phyloP scores from a whole-genome alignment of 2,329 filamentous ascomycete species.

The Cryoendolithus antarcticus region DNA sequence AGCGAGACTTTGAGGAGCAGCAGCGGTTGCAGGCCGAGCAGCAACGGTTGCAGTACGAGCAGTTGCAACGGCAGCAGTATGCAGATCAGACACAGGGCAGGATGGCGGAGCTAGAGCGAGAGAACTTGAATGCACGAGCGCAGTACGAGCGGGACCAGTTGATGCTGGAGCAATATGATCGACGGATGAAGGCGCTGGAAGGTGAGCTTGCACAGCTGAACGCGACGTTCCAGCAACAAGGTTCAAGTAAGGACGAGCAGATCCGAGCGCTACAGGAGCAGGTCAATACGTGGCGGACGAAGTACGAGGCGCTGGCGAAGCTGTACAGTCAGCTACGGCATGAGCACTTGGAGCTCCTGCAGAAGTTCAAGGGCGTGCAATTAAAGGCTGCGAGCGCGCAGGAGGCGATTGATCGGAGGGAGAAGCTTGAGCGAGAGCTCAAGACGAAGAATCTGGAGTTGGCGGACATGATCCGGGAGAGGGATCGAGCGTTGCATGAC shows the following conservation, averaged over 20 bases:
- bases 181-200: slow-evolving; percentile 85
- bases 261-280: slow-evolving; percentile 88
- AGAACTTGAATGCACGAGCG: slow-evolving; percentile 85
- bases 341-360: slow-evolving; percentile 85
- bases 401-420: slow-evolving; percentile 86
- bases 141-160: slow-evolving; percentile 97
- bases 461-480: slow-evolving; percentile 95
- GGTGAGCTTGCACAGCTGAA: slow-evolving; percentile 73
- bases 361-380: slow-evolving; percentile 93
- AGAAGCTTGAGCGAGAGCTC: slow-evolving; percentile 92
- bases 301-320: slow-evolving; percentile 94
- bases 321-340: slow-evolving; percentile 91
- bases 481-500: slow-evolving; percentile 85
- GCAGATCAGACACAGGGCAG: slow-evolving; percentile 90
- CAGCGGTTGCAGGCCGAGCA: slow-evolving; percentile 79
- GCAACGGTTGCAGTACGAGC: slow-evolving; percentile 80
- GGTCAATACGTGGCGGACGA: slow-evolving; percentile 92
- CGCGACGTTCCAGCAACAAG: slow-evolving; percentile 72
- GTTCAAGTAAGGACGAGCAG: slow-evolving; percentile 84
- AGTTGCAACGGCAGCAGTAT: slow-evolving; percentile 75
- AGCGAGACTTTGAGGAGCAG: slow-evolving; percentile 93
- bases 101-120: slow-evolving; percentile 87
- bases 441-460: slow-evolving; percentile 99
- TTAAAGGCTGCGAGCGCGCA: slow-evolving; percentile 94
- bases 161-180: slow-evolving; percentile 91